Evolutionary conservation across 176 grass and related monocot species (phyloP).

Genomic region (Carex scoparia): DNA sequence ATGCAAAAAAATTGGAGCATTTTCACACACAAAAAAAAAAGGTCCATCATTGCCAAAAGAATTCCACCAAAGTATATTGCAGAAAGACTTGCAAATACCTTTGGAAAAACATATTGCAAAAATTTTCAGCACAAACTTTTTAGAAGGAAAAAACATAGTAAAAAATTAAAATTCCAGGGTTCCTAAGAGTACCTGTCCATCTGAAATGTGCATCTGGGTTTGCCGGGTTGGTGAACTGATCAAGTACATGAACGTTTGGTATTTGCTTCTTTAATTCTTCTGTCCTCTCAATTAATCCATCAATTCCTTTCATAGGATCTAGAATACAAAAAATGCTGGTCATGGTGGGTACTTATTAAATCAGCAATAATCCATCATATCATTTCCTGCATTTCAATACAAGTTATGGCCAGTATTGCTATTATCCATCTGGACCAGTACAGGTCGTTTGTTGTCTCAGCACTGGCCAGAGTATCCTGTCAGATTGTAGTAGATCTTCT

Average conservation of each 20-base stretch:
- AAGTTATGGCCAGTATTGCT: neutral
- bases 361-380: neutral
- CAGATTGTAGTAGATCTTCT: neutral
- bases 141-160: neutral
- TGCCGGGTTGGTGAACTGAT: slow-evolving; percentile 53
- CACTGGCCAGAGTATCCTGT: neutral
- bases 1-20: neutral
- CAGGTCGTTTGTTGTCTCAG: neutral
- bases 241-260: slow-evolving; percentile 53
- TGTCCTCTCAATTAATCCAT: slow-evolving; percentile 39
- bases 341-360: neutral
- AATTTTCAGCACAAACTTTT: neutral
- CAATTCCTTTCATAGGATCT: slow-evolving; percentile 62
- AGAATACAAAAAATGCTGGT: slow-evolving; percentile 12
- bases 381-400: neutral
- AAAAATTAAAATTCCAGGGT: slow-evolving; percentile 5
- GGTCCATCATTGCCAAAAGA: neutral
- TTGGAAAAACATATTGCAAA: neutral
- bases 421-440: neutral
- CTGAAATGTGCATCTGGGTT: slow-evolving; percentile 70
- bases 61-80: neutral
- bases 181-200: slow-evolving; percentile 47
- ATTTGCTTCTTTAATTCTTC: slow-evolving; percentile 52
- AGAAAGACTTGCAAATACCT: neutral
- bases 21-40: too few species aligned